Evolutionary conservation across 768 basidiomycete species (phyloP), one percentile per base, ranked within the genome.

Genomic region (Butyriboletus loyo): DNA sequence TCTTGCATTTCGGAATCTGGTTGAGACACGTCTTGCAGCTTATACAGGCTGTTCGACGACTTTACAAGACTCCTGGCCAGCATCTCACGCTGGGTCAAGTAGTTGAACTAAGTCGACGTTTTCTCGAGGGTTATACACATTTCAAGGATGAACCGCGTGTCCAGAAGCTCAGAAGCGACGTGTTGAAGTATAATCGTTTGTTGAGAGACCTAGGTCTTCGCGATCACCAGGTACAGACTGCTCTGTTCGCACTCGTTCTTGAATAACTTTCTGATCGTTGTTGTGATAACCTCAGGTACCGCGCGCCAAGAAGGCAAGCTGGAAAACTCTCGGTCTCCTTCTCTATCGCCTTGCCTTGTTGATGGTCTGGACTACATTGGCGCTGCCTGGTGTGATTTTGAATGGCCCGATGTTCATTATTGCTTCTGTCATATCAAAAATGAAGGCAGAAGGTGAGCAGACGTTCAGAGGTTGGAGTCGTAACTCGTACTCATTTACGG

Each of bases 11-110:
- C n/a, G 34, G 28, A 43, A 42, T n/a, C 35, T 14, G 40, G 32
- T 52, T 52, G 38, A 49, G 46, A 52, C 32, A 44, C 7, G 46
- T 48, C 17, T 52, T 46, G 10, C 48, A 97, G 94, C 81, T 98
- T 51, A 92, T 98, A 50, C 96, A 98, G 81, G 96, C 95, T 22
- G 92, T 89, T 15, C 85, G 96, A 46, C 80, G 96, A 46, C 73
- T 98, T 46, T 98, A 98, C 72, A 92, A 94, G 64, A 88, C 92
- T 0, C 96, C 96, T 15, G 90, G 92, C 5, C 93, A 96, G 68
- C 87, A 96, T 66, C 77, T 97, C 55, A 95, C 95, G 0, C 74
- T 98, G 35, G 90, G 95, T 35, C 96, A 98, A 75, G 93, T 97
- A 13, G 94, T 98, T 24, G 94, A 97, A 67, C 76, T 98, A 37